Evolutionary conservation across 352 stramenopile genomes (phyloP).

Genomic region (Phytophthora brassicae): DNA sequence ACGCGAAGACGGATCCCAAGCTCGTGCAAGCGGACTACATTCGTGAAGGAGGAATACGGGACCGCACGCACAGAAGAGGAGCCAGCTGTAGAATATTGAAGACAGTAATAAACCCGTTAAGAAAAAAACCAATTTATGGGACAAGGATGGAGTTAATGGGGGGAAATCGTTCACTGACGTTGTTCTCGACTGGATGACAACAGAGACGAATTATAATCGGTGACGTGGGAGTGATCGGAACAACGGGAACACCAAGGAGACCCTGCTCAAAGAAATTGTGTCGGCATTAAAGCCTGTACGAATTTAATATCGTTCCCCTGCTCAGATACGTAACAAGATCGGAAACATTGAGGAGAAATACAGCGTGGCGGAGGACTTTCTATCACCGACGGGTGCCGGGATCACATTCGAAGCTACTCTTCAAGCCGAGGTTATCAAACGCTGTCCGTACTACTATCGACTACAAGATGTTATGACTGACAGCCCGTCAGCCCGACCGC

Average conservation of each 20-base stretch:
- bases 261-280: slow-evolving; percentile 1
- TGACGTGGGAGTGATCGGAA: slow-evolving; percentile 1
- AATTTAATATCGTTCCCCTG: not conserved
- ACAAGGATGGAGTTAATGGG: no score
- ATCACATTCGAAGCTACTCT: not conserved
- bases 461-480: not conserved
- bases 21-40: no score
- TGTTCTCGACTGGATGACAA: no score
- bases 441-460: slow-evolving; percentile 1
- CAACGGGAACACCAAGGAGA: slow-evolving; percentile 1
- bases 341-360: not conserved
- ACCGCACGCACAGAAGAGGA: no score
- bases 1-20: no score
- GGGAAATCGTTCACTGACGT: no score
- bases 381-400: not conserved
- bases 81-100: no score
- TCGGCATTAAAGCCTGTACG: not conserved
- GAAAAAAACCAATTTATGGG: no score
- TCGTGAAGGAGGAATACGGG: no score
- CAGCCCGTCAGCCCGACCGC: not conserved
- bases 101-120: no score
- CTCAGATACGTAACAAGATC: not conserved
- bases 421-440: not conserved
- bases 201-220: no score
- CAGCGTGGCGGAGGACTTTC: not conserved